These are phyloP conservation scores for Mycena albidolilacea DNA, from an alignment of 768 basidiomycete genomes.

Conservation along the genomic window DNA sequence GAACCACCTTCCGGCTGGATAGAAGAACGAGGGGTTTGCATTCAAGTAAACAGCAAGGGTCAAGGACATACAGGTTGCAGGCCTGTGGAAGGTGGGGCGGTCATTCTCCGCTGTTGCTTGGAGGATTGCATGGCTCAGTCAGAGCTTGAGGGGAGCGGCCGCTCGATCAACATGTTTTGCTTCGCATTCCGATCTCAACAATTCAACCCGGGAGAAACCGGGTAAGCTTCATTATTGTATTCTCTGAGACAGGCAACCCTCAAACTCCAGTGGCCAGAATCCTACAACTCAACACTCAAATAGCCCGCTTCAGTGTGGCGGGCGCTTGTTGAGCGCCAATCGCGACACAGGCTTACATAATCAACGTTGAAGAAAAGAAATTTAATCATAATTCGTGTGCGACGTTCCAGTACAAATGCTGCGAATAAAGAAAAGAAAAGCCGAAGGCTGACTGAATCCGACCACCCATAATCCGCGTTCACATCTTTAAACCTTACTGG, in stretches of 20 bases:
- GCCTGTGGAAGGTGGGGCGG: constrained; percentile 50
- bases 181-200: too few species aligned
- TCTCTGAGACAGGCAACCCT: too few species aligned
- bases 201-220: too few species aligned
- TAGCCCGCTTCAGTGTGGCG: background rate
- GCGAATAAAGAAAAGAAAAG: constrained; percentile 22
- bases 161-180: background rate
- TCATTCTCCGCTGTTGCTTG: constrained; percentile 50
- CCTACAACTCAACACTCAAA: too few species aligned
- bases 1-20: constrained; percentile 57
- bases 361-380: background rate
- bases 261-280: too few species aligned
- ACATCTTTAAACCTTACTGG: constrained; percentile 32
- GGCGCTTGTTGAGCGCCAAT: constrained; percentile 8
- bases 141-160: too few species aligned
- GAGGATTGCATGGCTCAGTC: constrained; percentile 16
- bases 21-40: constrained; percentile 6
- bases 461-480: constrained; percentile 22
- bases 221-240: too few species aligned
- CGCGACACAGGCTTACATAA: constrained; percentile 16
- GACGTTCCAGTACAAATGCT: constrained; percentile 31
- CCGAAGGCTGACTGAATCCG: constrained; percentile 12
- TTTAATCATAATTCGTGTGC: constrained; percentile 23
- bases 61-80: constrained; percentile 49
- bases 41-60: constrained; percentile 3